phyloP scores from a whole-genome alignment of 2,329 filamentous ascomycete species.

The Neofusicoccum umdonicola region DNA sequence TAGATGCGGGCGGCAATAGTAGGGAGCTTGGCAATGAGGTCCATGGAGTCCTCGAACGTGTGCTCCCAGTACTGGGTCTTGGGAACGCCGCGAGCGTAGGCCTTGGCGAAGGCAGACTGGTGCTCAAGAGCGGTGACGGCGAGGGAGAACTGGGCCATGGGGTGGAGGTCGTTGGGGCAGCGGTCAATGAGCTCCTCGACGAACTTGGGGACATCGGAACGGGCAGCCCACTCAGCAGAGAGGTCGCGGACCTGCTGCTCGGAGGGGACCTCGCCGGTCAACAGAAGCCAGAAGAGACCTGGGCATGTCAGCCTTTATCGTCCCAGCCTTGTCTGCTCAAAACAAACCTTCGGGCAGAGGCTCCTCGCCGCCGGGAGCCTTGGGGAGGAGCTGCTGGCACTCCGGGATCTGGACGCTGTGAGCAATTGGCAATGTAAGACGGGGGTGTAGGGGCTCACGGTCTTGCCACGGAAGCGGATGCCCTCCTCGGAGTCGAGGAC shows the following conservation, averaged over 20 bases:
- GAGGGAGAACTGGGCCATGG: constrained; percentile 99
- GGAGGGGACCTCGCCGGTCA: constrained; percentile 94
- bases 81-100: constrained; percentile 97
- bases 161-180: constrained; percentile 97
- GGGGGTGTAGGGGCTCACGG: constrained; percentile 47
- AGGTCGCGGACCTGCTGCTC: constrained; percentile 99
- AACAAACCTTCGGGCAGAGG: constrained; percentile 82
- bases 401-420: constrained; percentile 70
- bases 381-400: constrained; percentile 95
- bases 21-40: constrained; percentile 98
- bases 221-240: constrained; percentile 97
- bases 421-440: constrained; percentile 21
- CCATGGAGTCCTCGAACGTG: constrained; percentile 99
- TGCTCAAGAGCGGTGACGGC: constrained; percentile 98
- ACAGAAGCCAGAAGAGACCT: constrained; percentile 99
- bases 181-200: constrained; percentile 99
- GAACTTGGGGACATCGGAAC: constrained; percentile 95
- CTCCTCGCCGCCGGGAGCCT: constrained; percentile 94
- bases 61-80: constrained; percentile 99
- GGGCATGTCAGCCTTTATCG: constrained; percentile 20
- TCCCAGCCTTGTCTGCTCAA: not conserved
- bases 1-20: constrained; percentile 98
- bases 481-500: constrained; percentile 98
- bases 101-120: constrained; percentile 96
- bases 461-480: constrained; percentile 99